A percentile compares a stretch with the other conserved stretches of the same genome.
These are phyloP conservation scores for Ogataea ramenticola DNA, from an alignment of 805 yeast genomes.

Conservation along the genomic window DNA sequence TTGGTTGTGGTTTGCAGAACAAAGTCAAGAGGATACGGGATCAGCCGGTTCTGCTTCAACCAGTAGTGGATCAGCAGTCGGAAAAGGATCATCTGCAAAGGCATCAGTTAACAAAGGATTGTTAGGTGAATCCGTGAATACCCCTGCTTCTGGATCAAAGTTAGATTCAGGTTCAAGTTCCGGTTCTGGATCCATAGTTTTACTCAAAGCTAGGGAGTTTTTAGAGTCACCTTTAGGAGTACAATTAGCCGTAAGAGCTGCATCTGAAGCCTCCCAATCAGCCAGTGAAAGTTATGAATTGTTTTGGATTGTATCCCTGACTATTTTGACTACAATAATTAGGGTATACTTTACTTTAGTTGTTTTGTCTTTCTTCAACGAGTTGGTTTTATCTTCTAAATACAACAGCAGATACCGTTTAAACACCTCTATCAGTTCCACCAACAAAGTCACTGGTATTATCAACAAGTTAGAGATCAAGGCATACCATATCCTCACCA, in stretches of 20 bases:
- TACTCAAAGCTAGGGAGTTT: background rate
- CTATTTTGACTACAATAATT: conserved; percentile 36
- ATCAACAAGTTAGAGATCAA: conserved; percentile 8
- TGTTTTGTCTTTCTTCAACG: conserved; percentile 51
- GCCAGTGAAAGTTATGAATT: conserved; percentile 56
- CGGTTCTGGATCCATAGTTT: background rate
- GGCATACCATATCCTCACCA: conserved; percentile 14
- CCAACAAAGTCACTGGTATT: conserved; percentile 2
- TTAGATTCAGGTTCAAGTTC: no score
- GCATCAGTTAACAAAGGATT: background rate
- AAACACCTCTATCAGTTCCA: conserved; percentile 7
- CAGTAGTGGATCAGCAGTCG: background rate
- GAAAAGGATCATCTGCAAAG: background rate
- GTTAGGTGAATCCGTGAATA: background rate
- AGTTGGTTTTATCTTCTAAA: conserved; percentile 42
- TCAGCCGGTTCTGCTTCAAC: background rate
- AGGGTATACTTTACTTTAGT: conserved; percentile 58
- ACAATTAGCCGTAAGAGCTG: conserved; percentile 7
- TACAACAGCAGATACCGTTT: conserved; percentile 21
- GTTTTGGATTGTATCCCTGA: conserved; percentile 46
- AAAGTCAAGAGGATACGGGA: conserved; percentile 10
- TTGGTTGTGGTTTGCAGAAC: conserved; percentile 58
- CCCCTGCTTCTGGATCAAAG: no score
- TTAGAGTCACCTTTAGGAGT: conserved; percentile 6
- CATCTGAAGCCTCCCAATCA: conserved; percentile 39